Percentiles rank a stretch among this genome's conserved stretches.
Evolutionary conservation across 192 early-diverging fungal genomes (phyloP).

Genomic region (Lobosporangium transversale): DNA sequence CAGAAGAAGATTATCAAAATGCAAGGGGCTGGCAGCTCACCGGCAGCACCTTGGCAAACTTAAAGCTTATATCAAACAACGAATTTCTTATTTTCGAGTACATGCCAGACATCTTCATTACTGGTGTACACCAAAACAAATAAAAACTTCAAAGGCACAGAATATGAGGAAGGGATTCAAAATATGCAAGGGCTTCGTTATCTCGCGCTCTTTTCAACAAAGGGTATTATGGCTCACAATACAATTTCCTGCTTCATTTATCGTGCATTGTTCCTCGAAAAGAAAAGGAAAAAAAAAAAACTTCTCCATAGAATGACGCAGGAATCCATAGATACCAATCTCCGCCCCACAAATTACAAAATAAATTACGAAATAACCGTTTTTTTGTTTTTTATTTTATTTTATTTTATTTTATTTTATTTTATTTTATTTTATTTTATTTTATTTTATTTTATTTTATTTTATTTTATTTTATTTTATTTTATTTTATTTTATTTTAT

Average conservation of each 20-base stretch:
- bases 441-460: too few species aligned
- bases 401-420: too few species aligned
- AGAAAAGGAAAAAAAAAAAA: not conserved
- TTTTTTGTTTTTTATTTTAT: too few species aligned
- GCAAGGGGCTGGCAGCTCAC: not conserved
- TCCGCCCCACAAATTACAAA: not conserved
- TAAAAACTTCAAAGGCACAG: not conserved
- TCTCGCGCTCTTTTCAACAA: not conserved
- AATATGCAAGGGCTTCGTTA: not conserved
- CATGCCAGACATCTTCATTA: not conserved
- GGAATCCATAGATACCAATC: not conserved
- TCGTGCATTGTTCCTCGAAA: too few species aligned
- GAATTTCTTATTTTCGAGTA: not conserved
- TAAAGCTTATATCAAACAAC: not conserved
- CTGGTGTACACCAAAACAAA: not conserved
- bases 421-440: too few species aligned
- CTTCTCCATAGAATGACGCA: not conserved
- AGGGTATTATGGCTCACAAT: too few species aligned
- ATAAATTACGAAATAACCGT: not conserved
- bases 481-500: too few species aligned
- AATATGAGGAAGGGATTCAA: not conserved
- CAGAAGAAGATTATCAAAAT: not conserved
- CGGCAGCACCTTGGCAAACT: not conserved
- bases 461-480: too few species aligned
- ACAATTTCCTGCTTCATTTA: too few species aligned